Conservation (phyloP, 768 basidiomycete genomes). For the Phanerodontia chrysosporium region DNA sequence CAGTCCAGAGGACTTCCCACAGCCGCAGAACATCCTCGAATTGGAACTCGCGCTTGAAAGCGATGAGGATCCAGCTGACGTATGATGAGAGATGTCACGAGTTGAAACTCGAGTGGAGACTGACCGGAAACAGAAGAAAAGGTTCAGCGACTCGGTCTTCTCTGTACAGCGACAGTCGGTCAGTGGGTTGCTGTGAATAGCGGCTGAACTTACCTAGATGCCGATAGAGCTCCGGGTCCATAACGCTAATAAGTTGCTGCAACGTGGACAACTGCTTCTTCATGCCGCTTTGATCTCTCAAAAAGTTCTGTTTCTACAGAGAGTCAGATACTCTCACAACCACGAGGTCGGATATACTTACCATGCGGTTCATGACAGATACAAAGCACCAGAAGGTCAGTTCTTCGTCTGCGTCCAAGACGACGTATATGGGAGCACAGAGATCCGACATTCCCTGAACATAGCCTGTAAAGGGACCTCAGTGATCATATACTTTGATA, state of each 20-base stretch:
- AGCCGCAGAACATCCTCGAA: conserved; percentile 86
- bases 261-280: conserved; percentile 86
- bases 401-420: conserved; percentile 84
- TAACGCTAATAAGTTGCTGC: conserved; percentile 85
- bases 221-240: conserved; percentile 94
- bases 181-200: not conserved
- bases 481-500: too few relatives aligned
- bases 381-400: conserved; percentile 97
- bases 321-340: not conserved
- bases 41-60: conserved; percentile 95
- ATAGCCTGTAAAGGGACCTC: conserved; percentile 82
- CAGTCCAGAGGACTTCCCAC: conserved; percentile 94
- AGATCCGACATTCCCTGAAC: conserved; percentile 99
- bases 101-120: conserved; percentile 16
- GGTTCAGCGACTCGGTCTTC: conserved; percentile 82
- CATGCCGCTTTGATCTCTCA: conserved; percentile 97
- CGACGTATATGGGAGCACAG: conserved; percentile 89
- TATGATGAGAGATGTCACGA: conserved; percentile 2
- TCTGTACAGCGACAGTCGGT: conserved; percentile 37
- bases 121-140: conserved; percentile 98
- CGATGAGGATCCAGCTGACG: conserved; percentile 80
- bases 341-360: conserved; percentile 30
- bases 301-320: conserved; percentile 85
- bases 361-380: conserved; percentile 93
- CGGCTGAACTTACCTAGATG: conserved; percentile 61